Percentiles rank a stretch among this genome's conserved stretches.
These are phyloP conservation scores for Dactylorhiza incarnata DNA, from an alignment of 106 monocot species.

Conservation along the genomic window DNA sequence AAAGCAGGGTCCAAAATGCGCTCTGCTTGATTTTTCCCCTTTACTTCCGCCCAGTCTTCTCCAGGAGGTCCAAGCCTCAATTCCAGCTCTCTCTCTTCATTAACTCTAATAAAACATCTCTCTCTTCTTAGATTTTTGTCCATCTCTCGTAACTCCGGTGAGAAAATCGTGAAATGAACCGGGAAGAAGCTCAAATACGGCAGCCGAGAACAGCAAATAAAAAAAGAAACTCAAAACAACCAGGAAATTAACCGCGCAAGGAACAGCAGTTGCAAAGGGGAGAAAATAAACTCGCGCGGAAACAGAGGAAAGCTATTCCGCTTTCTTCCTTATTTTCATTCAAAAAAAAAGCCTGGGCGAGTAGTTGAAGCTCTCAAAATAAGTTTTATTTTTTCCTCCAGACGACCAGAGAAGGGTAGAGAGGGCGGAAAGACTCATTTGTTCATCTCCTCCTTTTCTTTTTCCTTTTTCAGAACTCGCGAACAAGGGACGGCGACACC, in stretches of 20 bases:
- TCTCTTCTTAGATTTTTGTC: neutral
- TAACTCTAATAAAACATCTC: constrained; percentile 13
- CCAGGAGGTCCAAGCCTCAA: constrained; percentile 68
- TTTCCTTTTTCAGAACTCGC: neutral
- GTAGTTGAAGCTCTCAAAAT: neutral
- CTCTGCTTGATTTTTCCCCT: neutral
- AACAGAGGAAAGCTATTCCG: neutral
- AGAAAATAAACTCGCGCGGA: too few species aligned
- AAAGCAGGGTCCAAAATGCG: neutral
- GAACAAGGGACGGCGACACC: neutral
- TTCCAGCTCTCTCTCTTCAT: constrained; percentile 61
- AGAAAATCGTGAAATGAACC: neutral
- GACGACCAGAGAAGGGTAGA: neutral
- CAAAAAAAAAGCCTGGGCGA: neutral
- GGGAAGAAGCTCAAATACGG: too few species aligned
- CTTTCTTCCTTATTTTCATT: neutral
- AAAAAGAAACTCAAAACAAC: neutral
- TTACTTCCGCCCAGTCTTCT: constrained; percentile 27
- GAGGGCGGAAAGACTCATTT: neutral
- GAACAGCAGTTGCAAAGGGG: neutral
- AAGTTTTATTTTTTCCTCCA: neutral
- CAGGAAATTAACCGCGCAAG: neutral
- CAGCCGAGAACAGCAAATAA: too few species aligned
- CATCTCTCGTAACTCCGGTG: neutral
- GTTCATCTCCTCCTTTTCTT: neutral